phyloP scores from a whole-genome alignment of 164 flowering plant genomes.

The Dillenia suffruticosa region DNA sequence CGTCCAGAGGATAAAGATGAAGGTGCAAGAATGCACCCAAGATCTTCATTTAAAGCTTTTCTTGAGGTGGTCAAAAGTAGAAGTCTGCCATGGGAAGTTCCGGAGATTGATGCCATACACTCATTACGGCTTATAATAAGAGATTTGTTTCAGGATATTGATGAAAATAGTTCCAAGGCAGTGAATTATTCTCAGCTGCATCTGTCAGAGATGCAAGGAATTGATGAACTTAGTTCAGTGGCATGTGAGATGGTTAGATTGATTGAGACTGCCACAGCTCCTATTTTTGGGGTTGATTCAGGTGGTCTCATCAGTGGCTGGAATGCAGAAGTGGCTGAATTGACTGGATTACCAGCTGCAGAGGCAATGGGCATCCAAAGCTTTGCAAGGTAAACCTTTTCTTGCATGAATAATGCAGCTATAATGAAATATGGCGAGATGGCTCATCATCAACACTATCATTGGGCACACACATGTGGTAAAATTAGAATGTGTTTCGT shows the following conservation, averaged over 20 bases:
- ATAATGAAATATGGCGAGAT: not conserved
- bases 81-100: slow-evolving; percentile 49
- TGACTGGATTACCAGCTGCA: slow-evolving; percentile 44
- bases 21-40: slow-evolving; percentile 44
- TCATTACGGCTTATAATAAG: slow-evolving; percentile 50
- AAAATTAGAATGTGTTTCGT: too few species aligned
- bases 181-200: slow-evolving; percentile 6
- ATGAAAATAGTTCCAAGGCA: slow-evolving; percentile 13
- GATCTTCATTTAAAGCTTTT: slow-evolving; percentile 49
- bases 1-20: slow-evolving; percentile 48
- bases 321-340: slow-evolving; percentile 53
- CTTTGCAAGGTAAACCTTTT: slow-evolving; percentile 41
- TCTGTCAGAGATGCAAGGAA: slow-evolving; percentile 13
- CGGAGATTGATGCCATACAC: slow-evolving; percentile 54
- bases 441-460: too few species aligned
- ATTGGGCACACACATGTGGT: too few species aligned
- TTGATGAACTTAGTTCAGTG: slow-evolving; percentile 44
- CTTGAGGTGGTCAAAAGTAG: slow-evolving; percentile 50
- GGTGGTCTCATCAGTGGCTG: slow-evolving; percentile 56
- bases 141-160: slow-evolving; percentile 27
- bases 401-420: not conserved
- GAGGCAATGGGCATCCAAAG: slow-evolving; percentile 52
- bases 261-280: slow-evolving; percentile 63
- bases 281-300: slow-evolving; percentile 53
- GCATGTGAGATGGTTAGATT: slow-evolving; percentile 59